Evolutionary conservation across 768 basidiomycete genomes (phyloP).

Genomic region (Collybia sordida): DNA sequence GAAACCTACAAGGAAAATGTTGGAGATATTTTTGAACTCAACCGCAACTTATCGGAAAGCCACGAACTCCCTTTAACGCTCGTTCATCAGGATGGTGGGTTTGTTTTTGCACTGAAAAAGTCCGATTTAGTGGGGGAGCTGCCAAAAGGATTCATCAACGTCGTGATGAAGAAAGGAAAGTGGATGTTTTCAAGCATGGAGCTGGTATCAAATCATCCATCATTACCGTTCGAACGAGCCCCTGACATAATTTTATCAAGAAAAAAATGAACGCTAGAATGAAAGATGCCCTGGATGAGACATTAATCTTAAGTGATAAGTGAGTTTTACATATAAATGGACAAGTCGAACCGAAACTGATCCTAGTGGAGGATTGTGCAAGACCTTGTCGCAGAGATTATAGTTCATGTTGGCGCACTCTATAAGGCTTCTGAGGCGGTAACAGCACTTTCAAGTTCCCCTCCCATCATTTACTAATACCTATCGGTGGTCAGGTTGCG

Average conservation of each 20-base stretch:
- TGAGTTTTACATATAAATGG: conserved; percentile 16
- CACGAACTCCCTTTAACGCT: conserved; percentile 66
- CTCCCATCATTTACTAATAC: not conserved
- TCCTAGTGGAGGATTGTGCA: conserved; percentile 63
- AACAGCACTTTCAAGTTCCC: conserved; percentile 11
- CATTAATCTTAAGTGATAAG: conserved; percentile 83
- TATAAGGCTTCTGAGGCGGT: conserved; percentile 93
- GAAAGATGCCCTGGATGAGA: conserved; percentile 90
- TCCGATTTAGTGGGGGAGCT: conserved; percentile 61
- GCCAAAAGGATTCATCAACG: conserved; percentile 73
- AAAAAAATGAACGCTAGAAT: conserved; percentile 88
- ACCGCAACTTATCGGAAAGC: conserved; percentile 54
- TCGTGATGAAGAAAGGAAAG: conserved; percentile 62
- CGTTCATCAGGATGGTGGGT: conserved; percentile 72
- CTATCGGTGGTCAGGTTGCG: conserved; percentile 56
- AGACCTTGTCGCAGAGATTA: conserved; percentile 69
- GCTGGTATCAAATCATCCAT: conserved; percentile 56
- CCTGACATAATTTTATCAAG: conserved; percentile 32
- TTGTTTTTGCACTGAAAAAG: conserved; percentile 73
- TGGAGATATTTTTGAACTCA: conserved; percentile 78
- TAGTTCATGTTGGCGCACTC: conserved; percentile 73
- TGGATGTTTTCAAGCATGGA: conserved; percentile 81
- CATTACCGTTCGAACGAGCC: not conserved
- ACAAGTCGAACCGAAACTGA: not conserved
- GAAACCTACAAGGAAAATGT: conserved; percentile 95